Conservation (phyloP, 371 early-diverging fungal genomes). For the Thermomucor indicae-seudaticae region DNA sequence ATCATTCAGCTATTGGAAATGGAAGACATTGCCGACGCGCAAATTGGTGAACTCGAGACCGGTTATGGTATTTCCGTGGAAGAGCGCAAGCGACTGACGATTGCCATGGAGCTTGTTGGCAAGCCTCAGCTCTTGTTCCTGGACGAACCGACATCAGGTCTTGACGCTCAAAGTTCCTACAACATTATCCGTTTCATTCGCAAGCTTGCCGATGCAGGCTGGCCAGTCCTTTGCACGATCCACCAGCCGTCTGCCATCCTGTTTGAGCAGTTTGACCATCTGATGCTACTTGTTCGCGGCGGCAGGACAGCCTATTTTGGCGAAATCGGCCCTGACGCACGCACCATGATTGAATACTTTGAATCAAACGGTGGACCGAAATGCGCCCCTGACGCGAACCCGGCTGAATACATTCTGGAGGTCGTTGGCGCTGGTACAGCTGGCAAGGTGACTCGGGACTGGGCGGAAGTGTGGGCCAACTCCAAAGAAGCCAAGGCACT, state of each 20-base stretch:
- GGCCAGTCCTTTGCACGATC: conserved; percentile 59
- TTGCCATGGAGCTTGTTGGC: conserved; percentile 69
- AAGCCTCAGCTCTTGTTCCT: conserved; percentile 71
- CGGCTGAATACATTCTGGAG: conserved; percentile 71
- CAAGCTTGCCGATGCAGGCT: conserved; percentile 55
- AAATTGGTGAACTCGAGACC: conserved; percentile 47
- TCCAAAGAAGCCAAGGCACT: conserved; percentile 25
- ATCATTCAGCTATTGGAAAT: conserved; percentile 62
- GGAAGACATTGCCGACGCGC: conserved; percentile 51
- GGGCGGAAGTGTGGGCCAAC: conserved; percentile 50
- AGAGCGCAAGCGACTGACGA: conserved; percentile 66
- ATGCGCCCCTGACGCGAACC: conserved; percentile 54
- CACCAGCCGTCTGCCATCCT: conserved; percentile 67
- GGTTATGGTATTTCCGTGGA: conserved; percentile 56
- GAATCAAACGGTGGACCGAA: conserved; percentile 53
- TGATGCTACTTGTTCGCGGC: conserved; percentile 66
- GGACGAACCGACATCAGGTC: conserved; percentile 82
- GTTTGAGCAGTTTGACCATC: conserved; percentile 63
- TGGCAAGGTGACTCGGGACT: conserved; percentile 41
- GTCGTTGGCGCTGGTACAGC: conserved; percentile 43
- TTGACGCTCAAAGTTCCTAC: conserved; percentile 63
- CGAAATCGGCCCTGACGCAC: conserved; percentile 51
- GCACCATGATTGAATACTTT: conserved; percentile 56
- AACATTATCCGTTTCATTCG: conserved; percentile 66
- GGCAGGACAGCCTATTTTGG: conserved; percentile 62